These are phyloP conservation scores for Fusarium sp. DNA, from an alignment of 2,329 filamentous ascomycete species.

Conservation along the genomic window DNA sequence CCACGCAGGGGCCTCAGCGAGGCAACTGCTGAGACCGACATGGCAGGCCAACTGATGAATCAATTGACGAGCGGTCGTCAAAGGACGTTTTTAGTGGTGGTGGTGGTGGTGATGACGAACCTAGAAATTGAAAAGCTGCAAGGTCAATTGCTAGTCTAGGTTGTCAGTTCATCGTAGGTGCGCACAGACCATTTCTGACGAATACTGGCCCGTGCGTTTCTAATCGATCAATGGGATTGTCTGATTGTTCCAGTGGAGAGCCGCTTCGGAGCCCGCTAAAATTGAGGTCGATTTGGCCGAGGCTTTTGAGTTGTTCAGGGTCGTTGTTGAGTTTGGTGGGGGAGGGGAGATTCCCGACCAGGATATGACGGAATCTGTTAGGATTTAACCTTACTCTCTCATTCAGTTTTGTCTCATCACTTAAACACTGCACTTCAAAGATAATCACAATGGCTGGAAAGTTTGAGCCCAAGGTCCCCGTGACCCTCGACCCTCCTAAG, in stretches of 20 bases:
- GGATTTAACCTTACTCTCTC: conserved; percentile 3
- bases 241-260: conserved; percentile 6
- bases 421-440: neutral
- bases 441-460: conserved; percentile 65
- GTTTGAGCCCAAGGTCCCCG: conserved; percentile 83
- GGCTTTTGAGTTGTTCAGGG: conserved; percentile 21
- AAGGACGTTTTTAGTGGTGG: neutral
- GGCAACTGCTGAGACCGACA: conserved; percentile 53
- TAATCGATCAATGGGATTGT: conserved; percentile 21
- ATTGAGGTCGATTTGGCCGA: conserved; percentile 24
- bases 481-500: conserved; percentile 85
- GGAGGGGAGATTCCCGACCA: conserved; percentile 13
- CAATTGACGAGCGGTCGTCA: conserved; percentile 17
- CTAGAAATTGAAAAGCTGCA: conserved; percentile 30
- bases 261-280: conserved; percentile 9
- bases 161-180: conserved; percentile 27
- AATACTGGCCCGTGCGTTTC: conserved; percentile 41
- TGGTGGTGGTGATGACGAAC: conserved; percentile 21
- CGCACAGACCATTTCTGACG: conserved; percentile 40
- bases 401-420: neutral
- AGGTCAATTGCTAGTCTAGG: conserved; percentile 16
- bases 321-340: conserved; percentile 33
- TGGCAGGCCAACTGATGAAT: conserved; percentile 30
- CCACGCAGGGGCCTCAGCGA: conserved; percentile 52
- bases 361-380: conserved; percentile 43